Conservation (phyloP, 148 eudicot genomes). For the Persicaria tinctoria region DNA sequence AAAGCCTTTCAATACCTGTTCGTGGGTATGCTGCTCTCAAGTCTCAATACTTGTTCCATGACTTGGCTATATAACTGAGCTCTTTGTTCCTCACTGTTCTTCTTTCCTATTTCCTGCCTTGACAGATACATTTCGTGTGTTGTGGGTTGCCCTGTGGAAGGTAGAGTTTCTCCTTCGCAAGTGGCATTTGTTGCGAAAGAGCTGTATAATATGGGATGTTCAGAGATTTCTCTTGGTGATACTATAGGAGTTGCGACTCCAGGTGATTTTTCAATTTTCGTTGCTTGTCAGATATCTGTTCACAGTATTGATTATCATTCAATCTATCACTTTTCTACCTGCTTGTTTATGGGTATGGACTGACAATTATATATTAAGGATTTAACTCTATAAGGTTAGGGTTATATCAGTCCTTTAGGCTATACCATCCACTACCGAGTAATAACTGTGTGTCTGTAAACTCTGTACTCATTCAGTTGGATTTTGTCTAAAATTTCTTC, state of each 20-base stretch:
- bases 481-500: background rate
- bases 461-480: background rate
- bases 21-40: constrained; percentile 59
- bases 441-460: too few species aligned
- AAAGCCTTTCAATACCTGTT: constrained; percentile 56
- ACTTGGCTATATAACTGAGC: constrained; percentile 6
- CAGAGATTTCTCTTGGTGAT: constrained; percentile 91
- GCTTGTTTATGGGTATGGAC: background rate
- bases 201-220: constrained; percentile 76
- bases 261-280: constrained; percentile 34
- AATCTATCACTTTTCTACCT: background rate
- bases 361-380: background rate
- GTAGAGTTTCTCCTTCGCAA: constrained; percentile 75
- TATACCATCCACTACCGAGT: too few species aligned
- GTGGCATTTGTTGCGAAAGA: constrained; percentile 86
- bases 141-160: constrained; percentile 97
- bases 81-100: constrained; percentile 9
- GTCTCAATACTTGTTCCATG: background rate
- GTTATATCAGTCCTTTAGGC: background rate
- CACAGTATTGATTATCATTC: background rate
- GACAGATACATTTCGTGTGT: constrained; percentile 86
- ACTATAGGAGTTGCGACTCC: constrained; percentile 96
- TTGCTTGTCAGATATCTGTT: too few species aligned
- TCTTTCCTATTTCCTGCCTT: background rate
- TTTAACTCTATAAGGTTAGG: background rate